Evolutionary conservation across 805 yeast genomes (phyloP).

Genomic region (Yarrowia phangngaensis): DNA sequence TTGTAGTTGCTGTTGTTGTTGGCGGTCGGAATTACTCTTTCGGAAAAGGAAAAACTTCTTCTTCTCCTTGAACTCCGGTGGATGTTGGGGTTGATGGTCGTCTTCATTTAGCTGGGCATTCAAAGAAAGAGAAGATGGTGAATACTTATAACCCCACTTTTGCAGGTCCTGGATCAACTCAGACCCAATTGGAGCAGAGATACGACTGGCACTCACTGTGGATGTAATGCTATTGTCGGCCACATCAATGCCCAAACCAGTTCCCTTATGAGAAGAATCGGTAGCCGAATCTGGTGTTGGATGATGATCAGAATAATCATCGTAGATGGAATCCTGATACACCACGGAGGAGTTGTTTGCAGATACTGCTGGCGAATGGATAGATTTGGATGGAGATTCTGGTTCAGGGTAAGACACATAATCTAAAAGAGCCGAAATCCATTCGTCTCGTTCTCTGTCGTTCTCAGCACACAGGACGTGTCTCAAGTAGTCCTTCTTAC

Average conservation of each 20-base stretch:
- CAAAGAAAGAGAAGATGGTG: conserved; percentile 23
- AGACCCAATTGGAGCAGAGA: conserved; percentile 22
- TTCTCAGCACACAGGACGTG: conserved; percentile 77
- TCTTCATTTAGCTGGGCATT: conserved; percentile 5
- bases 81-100: background rate
- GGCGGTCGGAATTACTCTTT: conserved; percentile 18
- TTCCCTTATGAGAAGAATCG: conserved; percentile 3
- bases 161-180: conserved; percentile 25
- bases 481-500: conserved; percentile 39
- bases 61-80: conserved; percentile 20
- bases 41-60: conserved; percentile 25
- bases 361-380: conserved; percentile 13
- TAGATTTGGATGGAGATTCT: conserved; percentile 13
- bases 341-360: conserved; percentile 30
- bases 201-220: conserved; percentile 1
- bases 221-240: conserved; percentile 2
- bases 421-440: conserved; percentile 53
- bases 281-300: conserved; percentile 7
- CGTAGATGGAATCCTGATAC: conserved; percentile 12
- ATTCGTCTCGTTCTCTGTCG: conserved; percentile 66
- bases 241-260: conserved; percentile 13
- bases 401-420: conserved; percentile 25
- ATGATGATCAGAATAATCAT: conserved; percentile 22
- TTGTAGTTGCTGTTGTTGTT: conserved; percentile 2
- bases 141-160: conserved; percentile 27